Conservation (phyloP, 78 protist species). For the Speleostelium caveatum region DNA sequence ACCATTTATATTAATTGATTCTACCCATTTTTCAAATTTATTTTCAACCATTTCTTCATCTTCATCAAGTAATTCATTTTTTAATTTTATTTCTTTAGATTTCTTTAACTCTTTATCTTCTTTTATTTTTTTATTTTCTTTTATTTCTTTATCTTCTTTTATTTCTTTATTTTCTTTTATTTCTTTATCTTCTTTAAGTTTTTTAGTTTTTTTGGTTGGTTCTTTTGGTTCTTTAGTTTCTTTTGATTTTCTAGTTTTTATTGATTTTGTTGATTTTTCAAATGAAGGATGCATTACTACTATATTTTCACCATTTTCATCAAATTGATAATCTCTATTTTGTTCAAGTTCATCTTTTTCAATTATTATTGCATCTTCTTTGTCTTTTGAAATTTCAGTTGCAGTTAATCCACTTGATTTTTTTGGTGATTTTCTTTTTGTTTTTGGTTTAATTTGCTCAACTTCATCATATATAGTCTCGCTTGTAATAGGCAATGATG, state of each 20-base stretch:
- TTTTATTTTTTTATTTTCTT: neutral
- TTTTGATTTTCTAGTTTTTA: neutral
- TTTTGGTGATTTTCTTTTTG: neutral
- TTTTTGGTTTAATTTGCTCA: neutral
- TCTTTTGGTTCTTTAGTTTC: neutral
- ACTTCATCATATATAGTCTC: neutral
- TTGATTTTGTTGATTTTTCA: neutral
- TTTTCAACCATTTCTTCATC: neutral
- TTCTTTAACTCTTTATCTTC: neutral
- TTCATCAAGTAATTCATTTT: neutral
- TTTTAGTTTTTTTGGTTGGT: neutral
- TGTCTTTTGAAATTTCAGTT: neutral
- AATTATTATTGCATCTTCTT: neutral
- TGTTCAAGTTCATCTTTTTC: neutral
- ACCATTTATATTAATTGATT: neutral
- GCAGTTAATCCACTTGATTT: neutral
- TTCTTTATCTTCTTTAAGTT: neutral
- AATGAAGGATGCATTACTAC: slow-evolving; percentile 24
- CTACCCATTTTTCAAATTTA: no score
- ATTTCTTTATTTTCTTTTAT: neutral
- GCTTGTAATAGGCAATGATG: neutral
- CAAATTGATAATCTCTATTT: neutral
- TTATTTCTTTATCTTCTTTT: neutral
- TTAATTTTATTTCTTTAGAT: neutral
- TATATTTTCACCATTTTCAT: slow-evolving; percentile 43